Percentiles rank a stretch among this genome's conserved stretches.
These are phyloP conservation scores for Cryoendolithus antarcticus DNA, from an alignment of 2,329 filamentous ascomycete species.

Conservation along the genomic window DNA sequence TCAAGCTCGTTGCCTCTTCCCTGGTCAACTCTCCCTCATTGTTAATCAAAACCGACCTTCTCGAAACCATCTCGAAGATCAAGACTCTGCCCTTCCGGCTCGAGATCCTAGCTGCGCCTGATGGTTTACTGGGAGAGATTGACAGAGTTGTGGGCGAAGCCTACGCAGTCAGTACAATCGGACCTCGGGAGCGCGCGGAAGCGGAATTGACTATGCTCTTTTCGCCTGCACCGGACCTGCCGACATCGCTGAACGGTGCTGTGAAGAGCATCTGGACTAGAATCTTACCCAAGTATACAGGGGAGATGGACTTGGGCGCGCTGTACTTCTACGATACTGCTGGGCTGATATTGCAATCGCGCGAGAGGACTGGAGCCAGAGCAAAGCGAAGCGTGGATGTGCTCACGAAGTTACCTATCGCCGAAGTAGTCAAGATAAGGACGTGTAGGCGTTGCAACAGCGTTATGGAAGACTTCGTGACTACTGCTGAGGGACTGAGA, in stretches of 20 bases:
- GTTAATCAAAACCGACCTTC: slow-evolving; percentile 40
- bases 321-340: slow-evolving; percentile 63
- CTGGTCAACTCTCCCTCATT: slow-evolving; percentile 22
- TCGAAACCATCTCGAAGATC: slow-evolving; percentile 39
- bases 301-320: slow-evolving; percentile 49
- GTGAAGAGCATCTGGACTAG: slow-evolving; percentile 37
- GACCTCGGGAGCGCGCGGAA: slow-evolving; percentile 32
- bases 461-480: slow-evolving; percentile 33
- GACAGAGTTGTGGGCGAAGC: slow-evolving; percentile 51
- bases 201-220: slow-evolving; percentile 40
- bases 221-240: slow-evolving; percentile 36
- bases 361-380: slow-evolving; percentile 31
- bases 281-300: slow-evolving; percentile 44
- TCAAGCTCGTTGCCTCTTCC: slow-evolving; percentile 10
- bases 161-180: slow-evolving; percentile 35
- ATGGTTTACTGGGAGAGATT: slow-evolving; percentile 43
- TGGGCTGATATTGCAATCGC: slow-evolving; percentile 38
- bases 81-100: slow-evolving; percentile 35
- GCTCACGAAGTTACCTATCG: slow-evolving; percentile 39
- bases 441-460: slow-evolving; percentile 34
- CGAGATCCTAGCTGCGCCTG: slow-evolving; percentile 25
- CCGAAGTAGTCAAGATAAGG: slow-evolving; percentile 21
- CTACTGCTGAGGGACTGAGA: slow-evolving; percentile 7
- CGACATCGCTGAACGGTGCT: slow-evolving; percentile 37
- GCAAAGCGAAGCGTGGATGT: slow-evolving; percentile 44